Evolutionary conservation across 805 yeast genomes (phyloP), one percentile per base, ranked within the genome.

Genomic region (Spathaspora passalidarum): DNA sequence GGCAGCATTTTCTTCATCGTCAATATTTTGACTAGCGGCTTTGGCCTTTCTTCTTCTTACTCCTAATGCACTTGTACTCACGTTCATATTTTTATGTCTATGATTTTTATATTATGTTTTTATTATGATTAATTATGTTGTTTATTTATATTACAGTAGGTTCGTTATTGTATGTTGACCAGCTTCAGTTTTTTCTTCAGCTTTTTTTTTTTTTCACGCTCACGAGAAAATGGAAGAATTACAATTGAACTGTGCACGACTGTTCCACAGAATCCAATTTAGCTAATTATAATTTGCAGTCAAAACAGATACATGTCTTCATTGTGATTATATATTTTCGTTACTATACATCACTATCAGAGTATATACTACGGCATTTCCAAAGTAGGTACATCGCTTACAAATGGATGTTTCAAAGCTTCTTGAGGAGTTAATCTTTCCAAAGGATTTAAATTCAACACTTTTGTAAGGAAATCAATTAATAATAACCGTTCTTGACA

Each of bases 381-480:
- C 14, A 36, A 36, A 20, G 21, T 36, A 3, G 38, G 38, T 20
- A 55, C 52, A 42, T 66, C 72, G 40, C 50, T 86, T 16, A 94
- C 81, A 63, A 94, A 94, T 0, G 98, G 97, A 67, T 94, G 99
- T 63, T 80, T 72, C 13, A 84, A 72, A 0, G 98, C 99, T 63
- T 94, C 97, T 54, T 89, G 96, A 10, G 99, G 99, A 0, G 97
- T 88, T 86, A 97, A 86, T 56, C 99, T 79, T 62, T 90, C 96
- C 55, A 94, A 75, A 0, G 99, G 99, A 63, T 92, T 91, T 56
- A 89, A 65, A 53, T 85, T 88, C 50, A 94, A 70, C 8, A 88
- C 76, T 20, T 96, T 96, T 37, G 73, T 65, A 41, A 94, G 72
- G 55, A 94, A 88, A 62, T 92, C 96, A 20, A 84, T 72, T 46